A percentile compares a stretch with the other conserved stretches of the same genome.
These are phyloP conservation scores for Tricholomella constricta DNA, from an alignment of 768 basidiomycete species.

Conservation along the genomic window DNA sequence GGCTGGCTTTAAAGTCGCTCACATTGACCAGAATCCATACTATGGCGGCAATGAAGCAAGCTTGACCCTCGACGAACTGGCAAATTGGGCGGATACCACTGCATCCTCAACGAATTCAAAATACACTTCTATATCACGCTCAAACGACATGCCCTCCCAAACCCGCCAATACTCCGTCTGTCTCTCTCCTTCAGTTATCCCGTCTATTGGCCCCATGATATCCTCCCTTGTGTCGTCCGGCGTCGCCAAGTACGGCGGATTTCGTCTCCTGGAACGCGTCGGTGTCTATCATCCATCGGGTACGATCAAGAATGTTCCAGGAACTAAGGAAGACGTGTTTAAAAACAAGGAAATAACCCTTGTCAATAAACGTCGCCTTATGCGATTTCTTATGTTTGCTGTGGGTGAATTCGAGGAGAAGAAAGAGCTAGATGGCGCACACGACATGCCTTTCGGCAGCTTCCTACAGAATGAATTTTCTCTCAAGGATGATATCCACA, in stretches of 20 bases:
- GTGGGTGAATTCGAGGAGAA: slow-evolving; percentile 71
- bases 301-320: slow-evolving; percentile 68
- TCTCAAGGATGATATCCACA: slow-evolving; percentile 56
- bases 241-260: slow-evolving; percentile 90
- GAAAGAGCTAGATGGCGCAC: slow-evolving; percentile 57
- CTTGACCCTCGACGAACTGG: slow-evolving; percentile 78
- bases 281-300: slow-evolving; percentile 55
- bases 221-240: slow-evolving; percentile 78
- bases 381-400: slow-evolving; percentile 89
- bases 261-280: slow-evolving; percentile 76
- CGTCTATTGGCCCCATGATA: slow-evolving; percentile 77
- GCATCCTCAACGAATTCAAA: slow-evolving; percentile 24
- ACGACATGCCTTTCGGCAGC: slow-evolving; percentile 55
- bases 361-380: slow-evolving; percentile 85
- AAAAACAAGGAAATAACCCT: slow-evolving; percentile 76
- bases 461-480: slow-evolving; percentile 69
- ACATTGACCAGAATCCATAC: slow-evolving; percentile 81
- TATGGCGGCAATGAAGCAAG: slow-evolving; percentile 87
- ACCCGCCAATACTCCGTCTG: slow-evolving; percentile 84
- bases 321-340: slow-evolving; percentile 92
- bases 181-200: slow-evolving; percentile 80
- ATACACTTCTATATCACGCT: slow-evolving; percentile 48
- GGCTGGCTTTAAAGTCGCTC: slow-evolving; percentile 84
- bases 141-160: slow-evolving; percentile 46
- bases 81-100: slow-evolving; percentile 60